phyloP scores from a whole-genome alignment of 129 eudicot genomes.

The Tagetes erecta region DNA sequence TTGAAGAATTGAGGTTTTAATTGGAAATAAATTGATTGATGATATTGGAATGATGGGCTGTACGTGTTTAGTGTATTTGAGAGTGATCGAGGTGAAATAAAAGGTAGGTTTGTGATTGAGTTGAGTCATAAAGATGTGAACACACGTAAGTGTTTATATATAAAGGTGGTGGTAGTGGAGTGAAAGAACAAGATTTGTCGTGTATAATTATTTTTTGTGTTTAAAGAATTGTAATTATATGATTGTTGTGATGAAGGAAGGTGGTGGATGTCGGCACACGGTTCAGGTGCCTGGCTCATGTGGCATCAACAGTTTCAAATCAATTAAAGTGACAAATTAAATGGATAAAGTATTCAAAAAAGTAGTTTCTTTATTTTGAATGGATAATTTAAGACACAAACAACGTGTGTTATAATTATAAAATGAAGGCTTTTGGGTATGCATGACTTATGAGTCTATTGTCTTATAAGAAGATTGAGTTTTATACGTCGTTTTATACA shows the following conservation, averaged over 20 bases:
- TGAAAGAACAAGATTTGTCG: slow-evolving; percentile 21
- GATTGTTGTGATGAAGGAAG: slow-evolving; percentile 28
- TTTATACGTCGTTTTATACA: no score
- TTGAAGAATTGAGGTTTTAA: neutral
- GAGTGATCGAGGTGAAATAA: slow-evolving; percentile 27
- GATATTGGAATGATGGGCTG: neutral
- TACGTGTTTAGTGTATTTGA: neutral
- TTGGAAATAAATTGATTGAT: neutral
- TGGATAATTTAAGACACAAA: slow-evolving; percentile 2
- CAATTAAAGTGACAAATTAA: neutral
- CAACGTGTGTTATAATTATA: neutral
- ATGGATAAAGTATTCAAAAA: slow-evolving; percentile 27
- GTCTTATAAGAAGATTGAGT: neutral
- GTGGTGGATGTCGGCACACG: slow-evolving; percentile 38
- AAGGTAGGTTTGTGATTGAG: slow-evolving; percentile 28
- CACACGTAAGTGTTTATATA: slow-evolving; percentile 27
- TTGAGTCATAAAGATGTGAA: slow-evolving; percentile 39
- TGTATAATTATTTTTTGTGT: neutral
- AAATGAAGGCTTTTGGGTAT: neutral
- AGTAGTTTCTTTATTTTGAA: neutral
- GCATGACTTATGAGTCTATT: neutral
- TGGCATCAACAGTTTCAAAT: slow-evolving; percentile 25
- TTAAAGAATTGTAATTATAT: slow-evolving; percentile 5
- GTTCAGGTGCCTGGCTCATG: slow-evolving; percentile 37
- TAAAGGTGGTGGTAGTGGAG: slow-evolving; percentile 26